Base-by-base conservation (phyloP, 768 basidiomycete genomes). In the Cyathus striatus region DNA sequence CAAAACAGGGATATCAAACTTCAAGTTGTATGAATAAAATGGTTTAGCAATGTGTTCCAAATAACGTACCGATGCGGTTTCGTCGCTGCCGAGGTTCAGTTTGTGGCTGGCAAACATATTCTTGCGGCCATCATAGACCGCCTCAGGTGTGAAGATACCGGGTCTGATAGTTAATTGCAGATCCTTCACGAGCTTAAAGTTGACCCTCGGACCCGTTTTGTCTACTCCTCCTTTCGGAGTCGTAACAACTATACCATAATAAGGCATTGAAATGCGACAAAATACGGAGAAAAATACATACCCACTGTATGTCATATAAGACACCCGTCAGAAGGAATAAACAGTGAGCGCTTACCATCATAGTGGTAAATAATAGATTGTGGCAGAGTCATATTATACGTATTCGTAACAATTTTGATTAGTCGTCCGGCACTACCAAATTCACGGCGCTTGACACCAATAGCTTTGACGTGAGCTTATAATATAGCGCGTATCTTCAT, bases 51-150 rank as follows among this genome's bases (percentile, higher is more conserved):
- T 12, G 24, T 26, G 13, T 6, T 33, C 16, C 23, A 3, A 25
- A 34, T 40, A 3, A 38, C 18, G 32, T 52, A 79, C 85, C 66
- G 78, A 76, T 45, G 70, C 70, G 2, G 70, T 72, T 23, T 73
- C 65, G 1, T 48, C 61, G 0, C 66, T 66, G 14, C 76, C 78
- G 13, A 92, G 74, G 0, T 76, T 71, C 5, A 90, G 63, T 42
- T 70, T 64, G 22, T 70, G 66, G 10, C 77, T 65, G 4, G 81
- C 66, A 51, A 83, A 91, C 23, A 71, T 58, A 45, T 90, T 90
- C 59, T 90, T 90, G 18, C 83, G 70, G 0, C 87, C 88, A 47
- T 91, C 90, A 45, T 90, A 90, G 1, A 76, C 83, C 7, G 71
- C 81, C 3, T 69, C 76, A 2, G 79, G 79, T 1, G 73, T 79